Base-by-base conservation (phyloP, 164 flowering plant genomes). In the Hamamelis virginiana region DNA sequence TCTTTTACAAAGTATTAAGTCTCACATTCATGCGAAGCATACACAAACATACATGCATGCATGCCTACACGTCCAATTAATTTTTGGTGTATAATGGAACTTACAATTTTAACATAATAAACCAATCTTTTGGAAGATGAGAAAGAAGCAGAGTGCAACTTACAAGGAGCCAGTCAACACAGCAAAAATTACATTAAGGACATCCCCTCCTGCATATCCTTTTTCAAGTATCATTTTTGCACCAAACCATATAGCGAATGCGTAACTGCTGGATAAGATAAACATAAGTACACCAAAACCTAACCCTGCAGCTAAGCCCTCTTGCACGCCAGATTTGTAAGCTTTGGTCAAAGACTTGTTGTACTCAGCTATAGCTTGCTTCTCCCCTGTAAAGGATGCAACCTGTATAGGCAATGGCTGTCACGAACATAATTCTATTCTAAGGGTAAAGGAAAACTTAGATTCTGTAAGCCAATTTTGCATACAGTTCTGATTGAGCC, bases 361-460 rank as follows among this genome's bases (percentile, higher is more conserved):
- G 63, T 83, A 85, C 8, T 59, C 65, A 1, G 63, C 15, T 62
- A 83, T 57, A 18, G 85, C 88, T 65, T 48, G 74, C 64, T 73
- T 81, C 73, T 85, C 88, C 62, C 88, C 86, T 16, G 88, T 85
- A 62, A 81, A 85, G 12, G 88, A 85, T 21, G 85, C 82, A n/a
- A 84, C 87, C 87, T 83, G 69, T 5, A 64, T 46, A 25, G 13
- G 19, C 0, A 65, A 25, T 6, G 26, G 41, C 41, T 33, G 41
- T 33, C 2, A 33, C 6, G 41, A 33, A 2, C 41, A 33, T 33
- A 33, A 33, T 33, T 33, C 41, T 33, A 33, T 6, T 2, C 41
- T 33, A 33, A 33, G 41, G 41, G 6, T 33, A 6, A 33, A 33
- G 41, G 41, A 33, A 33, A 33, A 33, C 41, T 33, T 33, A 33